phyloP scores from a whole-genome alignment of 495 filamentous ascomycete species.

The Sordaria brevicollis region DNA sequence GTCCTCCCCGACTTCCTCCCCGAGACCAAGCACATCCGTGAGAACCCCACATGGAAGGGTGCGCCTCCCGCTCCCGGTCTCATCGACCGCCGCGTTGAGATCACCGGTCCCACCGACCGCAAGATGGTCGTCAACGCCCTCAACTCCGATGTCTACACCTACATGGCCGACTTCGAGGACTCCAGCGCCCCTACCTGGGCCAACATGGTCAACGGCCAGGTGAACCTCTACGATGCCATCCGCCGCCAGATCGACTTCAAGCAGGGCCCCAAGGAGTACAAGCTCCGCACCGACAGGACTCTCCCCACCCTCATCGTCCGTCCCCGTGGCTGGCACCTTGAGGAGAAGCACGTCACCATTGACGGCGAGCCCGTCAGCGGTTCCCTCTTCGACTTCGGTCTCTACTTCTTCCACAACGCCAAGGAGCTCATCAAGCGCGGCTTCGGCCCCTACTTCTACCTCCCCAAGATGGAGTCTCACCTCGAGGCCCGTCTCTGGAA shows the following conservation, averaged over 20 bases:
- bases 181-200: constrained; percentile 97
- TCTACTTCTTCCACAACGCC: constrained; percentile 99
- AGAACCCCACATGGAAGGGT: constrained; percentile 89
- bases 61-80: constrained; percentile 88
- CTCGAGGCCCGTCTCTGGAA: constrained; percentile 98
- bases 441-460: constrained; percentile 94
- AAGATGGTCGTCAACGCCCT: constrained; percentile 99
- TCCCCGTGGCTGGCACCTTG: constrained; percentile 87
- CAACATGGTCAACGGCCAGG: constrained; percentile 98
- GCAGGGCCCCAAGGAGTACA: constrained; percentile 90
- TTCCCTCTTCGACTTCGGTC: constrained; percentile 91
- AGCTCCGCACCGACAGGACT: constrained; percentile 76
- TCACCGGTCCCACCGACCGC: constrained; percentile 93
- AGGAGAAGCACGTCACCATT: constrained; percentile 96
- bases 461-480: constrained; percentile 99
- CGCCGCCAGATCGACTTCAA: constrained; percentile 95
- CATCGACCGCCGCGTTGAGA: constrained; percentile 94
- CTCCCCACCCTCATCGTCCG: constrained; percentile 80
- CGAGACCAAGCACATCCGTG: constrained; percentile 92
- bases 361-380: constrained; percentile 93
- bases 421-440: constrained; percentile 76
- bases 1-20: constrained; percentile 89
- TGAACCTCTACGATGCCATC: constrained; percentile 96
- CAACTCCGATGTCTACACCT: constrained; percentile 97
- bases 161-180: constrained; percentile 99